Conservation (phyloP, 2,329 filamentous ascomycete genomes). For the Ophiocordyceps camponoti-leonardi region DNA sequence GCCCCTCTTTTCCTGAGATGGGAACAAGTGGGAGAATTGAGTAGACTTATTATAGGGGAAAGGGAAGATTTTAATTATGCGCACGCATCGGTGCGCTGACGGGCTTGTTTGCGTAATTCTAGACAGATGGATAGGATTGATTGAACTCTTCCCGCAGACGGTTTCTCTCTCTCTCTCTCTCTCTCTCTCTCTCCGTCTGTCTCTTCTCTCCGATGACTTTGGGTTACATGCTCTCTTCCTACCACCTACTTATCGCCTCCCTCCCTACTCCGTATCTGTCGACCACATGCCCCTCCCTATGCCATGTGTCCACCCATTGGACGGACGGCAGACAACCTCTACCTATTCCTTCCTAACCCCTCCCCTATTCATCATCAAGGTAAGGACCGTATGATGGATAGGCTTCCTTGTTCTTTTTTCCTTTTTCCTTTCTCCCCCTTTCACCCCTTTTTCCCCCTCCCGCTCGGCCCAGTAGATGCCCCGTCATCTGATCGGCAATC, state of each 20-base stretch:
- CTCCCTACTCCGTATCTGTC: neutral
- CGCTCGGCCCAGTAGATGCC: neutral
- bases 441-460: too few species aligned
- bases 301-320: neutral
- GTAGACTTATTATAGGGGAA: too few species aligned
- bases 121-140: neutral
- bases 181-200: neutral
- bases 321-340: neutral
- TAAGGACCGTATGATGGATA: too few species aligned
- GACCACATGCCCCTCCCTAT: neutral
- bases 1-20: too few species aligned
- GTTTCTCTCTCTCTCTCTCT: neutral
- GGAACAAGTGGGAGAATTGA: neutral
- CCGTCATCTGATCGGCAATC: neutral
- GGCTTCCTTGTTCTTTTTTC: too few species aligned
- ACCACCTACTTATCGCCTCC: too few species aligned
- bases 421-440: too few species aligned
- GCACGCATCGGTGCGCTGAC: neutral
- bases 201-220: neutral
- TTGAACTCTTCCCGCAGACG: constrained; percentile 2
- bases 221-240: neutral
- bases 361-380: too few species aligned
- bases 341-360: neutral
- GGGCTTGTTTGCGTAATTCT: neutral
- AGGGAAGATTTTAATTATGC: neutral